phyloP scores from a whole-genome alignment of 306 rosid genomes.

The Vigna trinervia region DNA sequence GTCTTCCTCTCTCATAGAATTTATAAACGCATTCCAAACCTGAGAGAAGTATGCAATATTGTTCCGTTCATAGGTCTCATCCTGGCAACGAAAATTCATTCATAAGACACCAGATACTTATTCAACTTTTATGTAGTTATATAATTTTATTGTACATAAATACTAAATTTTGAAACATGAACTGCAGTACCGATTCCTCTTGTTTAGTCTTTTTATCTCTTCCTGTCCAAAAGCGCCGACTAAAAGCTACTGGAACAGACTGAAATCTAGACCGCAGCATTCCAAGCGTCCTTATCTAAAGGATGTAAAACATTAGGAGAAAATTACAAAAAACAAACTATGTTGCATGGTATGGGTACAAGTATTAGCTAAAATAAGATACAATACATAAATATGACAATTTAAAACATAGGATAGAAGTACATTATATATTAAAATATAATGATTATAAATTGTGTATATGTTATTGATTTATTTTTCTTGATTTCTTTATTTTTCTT shows the following conservation, averaged over 20 bases:
- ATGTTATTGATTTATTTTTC: background rate
- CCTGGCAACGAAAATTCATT: constrained; percentile 59
- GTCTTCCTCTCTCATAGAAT: constrained; percentile 88
- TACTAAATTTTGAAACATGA: constrained; percentile 45
- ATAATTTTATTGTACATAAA: constrained; percentile 30
- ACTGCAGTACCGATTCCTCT: constrained; percentile 52
- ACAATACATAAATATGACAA: background rate
- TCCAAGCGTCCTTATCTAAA: constrained; percentile 98
- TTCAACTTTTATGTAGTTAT: background rate
- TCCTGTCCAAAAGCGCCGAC: constrained; percentile 70
- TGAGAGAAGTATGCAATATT: constrained; percentile 81
- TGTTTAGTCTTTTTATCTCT: constrained; percentile 32
- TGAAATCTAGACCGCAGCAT: constrained; percentile 92
- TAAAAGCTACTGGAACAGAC: constrained; percentile 78
- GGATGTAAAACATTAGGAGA: constrained; percentile 44
- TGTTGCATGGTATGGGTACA: background rate
- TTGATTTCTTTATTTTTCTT: background rate
- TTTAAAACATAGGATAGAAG: background rate
- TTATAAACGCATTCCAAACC: constrained; percentile 90
- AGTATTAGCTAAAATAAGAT: background rate
- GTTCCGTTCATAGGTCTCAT: constrained; percentile 50
- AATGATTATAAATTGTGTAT: background rate
- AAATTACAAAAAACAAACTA: constrained; percentile 29
- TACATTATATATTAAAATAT: background rate
- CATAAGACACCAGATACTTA: background rate